Evolutionary conservation across 2,329 filamentous ascomycete genomes (phyloP).

Genomic region (Alternaria panax): DNA sequence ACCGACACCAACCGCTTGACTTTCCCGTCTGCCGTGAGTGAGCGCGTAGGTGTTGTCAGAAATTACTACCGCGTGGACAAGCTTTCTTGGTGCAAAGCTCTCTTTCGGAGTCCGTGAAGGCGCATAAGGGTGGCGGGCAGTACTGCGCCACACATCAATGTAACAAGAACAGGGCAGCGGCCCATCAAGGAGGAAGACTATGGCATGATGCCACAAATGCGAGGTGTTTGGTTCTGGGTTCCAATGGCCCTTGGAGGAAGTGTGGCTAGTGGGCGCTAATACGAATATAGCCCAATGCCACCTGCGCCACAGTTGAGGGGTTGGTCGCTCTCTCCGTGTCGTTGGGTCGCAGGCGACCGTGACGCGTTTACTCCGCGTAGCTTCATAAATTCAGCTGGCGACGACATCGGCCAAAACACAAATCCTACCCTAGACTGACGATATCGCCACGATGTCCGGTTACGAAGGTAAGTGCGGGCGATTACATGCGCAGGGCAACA

Average conservation of each 20-base stretch:
- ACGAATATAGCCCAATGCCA: not conserved
- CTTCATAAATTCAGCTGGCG: constrained; percentile 19
- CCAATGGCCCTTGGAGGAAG: not conserved
- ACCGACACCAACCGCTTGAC: not conserved
- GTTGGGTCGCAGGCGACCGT: constrained; percentile 14
- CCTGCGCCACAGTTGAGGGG: constrained; percentile 15
- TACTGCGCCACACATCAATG: not conserved
- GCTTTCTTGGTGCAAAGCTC: not conserved
- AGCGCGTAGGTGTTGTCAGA: not conserved
- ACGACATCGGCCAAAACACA: constrained; percentile 3
- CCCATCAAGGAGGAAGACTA: not conserved
- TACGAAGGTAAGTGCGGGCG: constrained; percentile 53
- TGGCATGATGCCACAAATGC: not conserved
- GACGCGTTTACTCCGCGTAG: constrained; percentile 18
- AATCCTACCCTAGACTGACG: constrained; percentile 23
- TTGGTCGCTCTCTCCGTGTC: not conserved
- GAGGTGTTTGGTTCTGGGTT: not conserved
- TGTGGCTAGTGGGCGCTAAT: not conserved
- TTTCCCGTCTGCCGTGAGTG: not conserved
- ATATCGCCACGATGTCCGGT: constrained; percentile 51
- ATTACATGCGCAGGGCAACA: constrained; percentile 14
- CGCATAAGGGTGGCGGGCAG: not conserved
- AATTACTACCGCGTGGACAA: not conserved
- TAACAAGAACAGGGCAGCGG: not conserved
- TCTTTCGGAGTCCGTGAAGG: not conserved